Percentiles rank a stretch among this genome's conserved stretches.
Evolutionary conservation across 129 eudicot species (phyloP).

Genomic region (Logfia minima): DNA sequence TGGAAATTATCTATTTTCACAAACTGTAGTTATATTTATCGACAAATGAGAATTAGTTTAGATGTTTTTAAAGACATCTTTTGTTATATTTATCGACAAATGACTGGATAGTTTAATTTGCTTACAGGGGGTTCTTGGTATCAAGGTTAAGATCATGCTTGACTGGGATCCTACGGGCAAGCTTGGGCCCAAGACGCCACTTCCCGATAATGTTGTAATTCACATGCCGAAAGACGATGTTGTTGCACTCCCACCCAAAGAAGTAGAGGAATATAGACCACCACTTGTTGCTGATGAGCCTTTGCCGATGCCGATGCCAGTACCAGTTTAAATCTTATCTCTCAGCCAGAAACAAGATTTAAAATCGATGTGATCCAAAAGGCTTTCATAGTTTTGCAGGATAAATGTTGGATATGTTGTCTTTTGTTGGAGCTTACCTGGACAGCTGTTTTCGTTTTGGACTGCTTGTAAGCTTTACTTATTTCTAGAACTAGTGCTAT

Average conservation of each 20-base stretch:
- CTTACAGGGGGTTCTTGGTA: constrained; percentile 65
- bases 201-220: constrained; percentile 54
- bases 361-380: constrained; percentile 4
- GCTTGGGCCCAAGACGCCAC: constrained; percentile 62
- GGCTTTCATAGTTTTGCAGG: not conserved
- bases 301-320: constrained; percentile 24
- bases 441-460: not conserved
- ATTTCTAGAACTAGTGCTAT: constrained; percentile 3
- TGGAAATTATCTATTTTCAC: too few species aligned
- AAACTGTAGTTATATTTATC: too few species aligned
- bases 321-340: constrained; percentile 16
- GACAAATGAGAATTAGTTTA: too few species aligned
- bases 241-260: constrained; percentile 32
- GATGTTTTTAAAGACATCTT: too few species aligned
- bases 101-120: not conserved
- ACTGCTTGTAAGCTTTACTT: constrained; percentile 2
- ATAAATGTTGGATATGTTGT: not conserved
- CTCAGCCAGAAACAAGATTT: not conserved
- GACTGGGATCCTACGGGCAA: constrained; percentile 64
- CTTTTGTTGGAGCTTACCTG: not conserved
- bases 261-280: constrained; percentile 39
- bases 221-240: constrained; percentile 51
- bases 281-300: constrained; percentile 37
- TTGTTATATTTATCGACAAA: too few species aligned
- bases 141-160: constrained; percentile 64